Percentiles rank a stretch among this genome's conserved stretches.
Evolutionary conservation across 306 rosid species (phyloP).

Genomic region (Acacia crassicarpa): DNA sequence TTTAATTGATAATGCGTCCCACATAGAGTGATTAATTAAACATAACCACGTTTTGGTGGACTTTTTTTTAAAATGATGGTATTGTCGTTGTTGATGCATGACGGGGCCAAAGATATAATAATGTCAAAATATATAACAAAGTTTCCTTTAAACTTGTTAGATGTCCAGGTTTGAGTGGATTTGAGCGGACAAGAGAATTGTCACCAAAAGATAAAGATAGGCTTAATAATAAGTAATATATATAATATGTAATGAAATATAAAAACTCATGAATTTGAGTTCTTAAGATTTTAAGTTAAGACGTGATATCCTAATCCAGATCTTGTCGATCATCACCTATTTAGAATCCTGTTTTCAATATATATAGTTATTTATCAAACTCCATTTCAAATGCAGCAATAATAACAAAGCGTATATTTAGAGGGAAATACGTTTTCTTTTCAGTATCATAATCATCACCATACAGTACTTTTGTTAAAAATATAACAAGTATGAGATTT

Average conservation of each 20-base stretch:
- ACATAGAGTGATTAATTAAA: conserved; percentile 8
- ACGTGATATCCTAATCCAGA: not conserved
- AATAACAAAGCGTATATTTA: too few species aligned
- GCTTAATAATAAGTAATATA: not conserved
- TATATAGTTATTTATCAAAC: not conserved
- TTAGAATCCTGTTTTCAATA: too few species aligned
- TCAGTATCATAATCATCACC: too few species aligned
- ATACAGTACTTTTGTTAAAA: not conserved
- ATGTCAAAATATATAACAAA: conserved; percentile 36
- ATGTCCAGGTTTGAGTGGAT: not conserved
- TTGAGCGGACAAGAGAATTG: not conserved
- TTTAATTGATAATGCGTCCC: conserved; percentile 10
- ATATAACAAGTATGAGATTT: not conserved
- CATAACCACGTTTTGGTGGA: conserved; percentile 27
- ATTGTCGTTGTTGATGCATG: conserved; percentile 23
- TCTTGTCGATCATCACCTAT: not conserved
- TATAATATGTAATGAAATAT: too few species aligned
- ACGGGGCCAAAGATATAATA: conserved; percentile 32
- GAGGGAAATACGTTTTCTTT: not conserved
- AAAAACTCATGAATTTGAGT: not conserved
- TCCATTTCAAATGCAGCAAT: not conserved
- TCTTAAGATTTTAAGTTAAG: not conserved
- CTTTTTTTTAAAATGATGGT: conserved; percentile 14
- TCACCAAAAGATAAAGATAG: not conserved
- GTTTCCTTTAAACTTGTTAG: not conserved